Evolutionary conservation across 768 basidiomycete species (phyloP).

Genomic region (Gloeophyllum trabeum): DNA sequence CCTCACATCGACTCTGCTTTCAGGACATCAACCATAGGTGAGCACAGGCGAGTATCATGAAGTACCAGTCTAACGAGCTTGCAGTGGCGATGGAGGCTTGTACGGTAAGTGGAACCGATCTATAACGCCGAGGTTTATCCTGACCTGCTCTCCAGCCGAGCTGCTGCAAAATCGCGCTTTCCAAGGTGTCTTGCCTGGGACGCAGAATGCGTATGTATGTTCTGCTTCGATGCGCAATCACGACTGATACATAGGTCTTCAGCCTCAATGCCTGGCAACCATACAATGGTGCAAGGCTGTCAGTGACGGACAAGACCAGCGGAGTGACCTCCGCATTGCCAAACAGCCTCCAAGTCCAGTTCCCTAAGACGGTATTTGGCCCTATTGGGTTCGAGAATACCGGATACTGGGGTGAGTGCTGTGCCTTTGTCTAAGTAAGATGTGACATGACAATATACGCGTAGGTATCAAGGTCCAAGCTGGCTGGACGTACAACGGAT

Average conservation of each 20-base stretch:
- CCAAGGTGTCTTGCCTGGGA: constrained; percentile 11
- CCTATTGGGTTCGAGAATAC: constrained; percentile 10
- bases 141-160: not conserved
- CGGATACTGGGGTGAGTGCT: constrained; percentile 9
- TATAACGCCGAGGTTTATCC: not conserved
- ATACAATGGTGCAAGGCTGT: not conserved
- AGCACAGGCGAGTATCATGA: too few species aligned
- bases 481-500: constrained; percentile 11
- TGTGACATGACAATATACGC: not conserved
- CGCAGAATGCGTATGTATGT: constrained; percentile 1
- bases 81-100: constrained; percentile 27
- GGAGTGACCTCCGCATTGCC: constrained; percentile 11
- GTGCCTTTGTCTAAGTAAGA: not conserved
- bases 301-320: constrained; percentile 7
- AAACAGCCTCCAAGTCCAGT: constrained; percentile 11
- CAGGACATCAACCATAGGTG: constrained; percentile 1
- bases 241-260: constrained; percentile 6
- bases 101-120: constrained; percentile 17
- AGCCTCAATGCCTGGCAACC: constrained; percentile 2
- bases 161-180: constrained; percentile 16
- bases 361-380: constrained; percentile 4
- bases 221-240: constrained; percentile 9
- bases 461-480: constrained; percentile 14
- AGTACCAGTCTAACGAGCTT: not conserved
- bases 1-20: not conserved